Evolutionary conservation across 768 basidiomycete genomes (phyloP).

Genomic region (Leccinum imitatum): DNA sequence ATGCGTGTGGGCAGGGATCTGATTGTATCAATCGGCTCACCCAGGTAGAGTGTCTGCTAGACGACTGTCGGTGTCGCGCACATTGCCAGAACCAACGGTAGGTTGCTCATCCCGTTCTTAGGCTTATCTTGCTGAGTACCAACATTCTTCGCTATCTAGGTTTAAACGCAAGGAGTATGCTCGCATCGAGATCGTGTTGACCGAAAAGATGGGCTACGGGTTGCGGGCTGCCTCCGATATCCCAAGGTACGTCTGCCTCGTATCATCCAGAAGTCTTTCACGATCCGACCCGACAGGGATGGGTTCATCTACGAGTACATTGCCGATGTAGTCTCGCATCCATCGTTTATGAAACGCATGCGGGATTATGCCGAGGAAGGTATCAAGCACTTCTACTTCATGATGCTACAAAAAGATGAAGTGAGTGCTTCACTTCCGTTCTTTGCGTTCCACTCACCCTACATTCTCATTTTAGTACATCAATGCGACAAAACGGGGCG

Average conservation of each 20-base stretch:
- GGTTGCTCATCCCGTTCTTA: constrained; percentile 9
- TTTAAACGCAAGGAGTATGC: constrained; percentile 88
- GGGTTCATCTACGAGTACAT: constrained; percentile 96
- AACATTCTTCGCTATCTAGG: constrained; percentile 39
- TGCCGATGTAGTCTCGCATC: constrained; percentile 89
- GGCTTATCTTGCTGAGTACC: background rate
- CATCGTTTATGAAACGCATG: constrained; percentile 91
- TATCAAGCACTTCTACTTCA: constrained; percentile 97
- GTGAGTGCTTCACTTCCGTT: constrained; percentile 41
- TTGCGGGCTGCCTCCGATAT: constrained; percentile 73
- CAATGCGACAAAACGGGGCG: constrained; percentile 96
- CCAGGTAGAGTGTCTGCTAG: constrained; percentile 92
- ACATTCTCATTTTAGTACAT: constrained; percentile 62
- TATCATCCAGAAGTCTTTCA: background rate
- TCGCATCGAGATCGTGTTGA: constrained; percentile 83
- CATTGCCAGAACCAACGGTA: constrained; percentile 95
- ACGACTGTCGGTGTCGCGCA: constrained; percentile 79
- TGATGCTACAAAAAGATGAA: constrained; percentile 99
- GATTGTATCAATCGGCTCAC: constrained; percentile 98
- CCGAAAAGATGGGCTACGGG: constrained; percentile 95
- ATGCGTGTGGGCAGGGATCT: constrained; percentile 81
- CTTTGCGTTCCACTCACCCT: background rate
- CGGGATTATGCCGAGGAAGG: constrained; percentile 90
- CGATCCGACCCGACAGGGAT: constrained; percentile 54
- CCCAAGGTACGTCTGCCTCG: constrained; percentile 49